Evolutionary conservation across 2,329 filamentous ascomycete genomes (phyloP).

Genomic region (Colletotrichum caudatum): DNA sequence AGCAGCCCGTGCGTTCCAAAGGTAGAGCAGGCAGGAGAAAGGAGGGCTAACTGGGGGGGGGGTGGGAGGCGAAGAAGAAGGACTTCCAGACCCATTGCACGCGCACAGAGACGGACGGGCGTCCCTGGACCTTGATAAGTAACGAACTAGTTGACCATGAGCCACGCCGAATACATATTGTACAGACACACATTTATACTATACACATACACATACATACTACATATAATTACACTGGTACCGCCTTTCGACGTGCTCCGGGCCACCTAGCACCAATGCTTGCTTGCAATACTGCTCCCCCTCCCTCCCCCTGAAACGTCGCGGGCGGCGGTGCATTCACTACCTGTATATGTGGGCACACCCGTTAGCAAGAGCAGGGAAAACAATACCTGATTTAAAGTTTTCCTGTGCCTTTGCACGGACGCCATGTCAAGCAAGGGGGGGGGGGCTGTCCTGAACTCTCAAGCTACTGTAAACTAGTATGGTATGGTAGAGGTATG

Average conservation of each 20-base stretch:
- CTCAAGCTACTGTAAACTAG: background rate
- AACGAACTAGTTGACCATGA: background rate
- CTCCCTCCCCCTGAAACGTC: slow-evolving; percentile 38
- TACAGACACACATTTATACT: too few relatives aligned
- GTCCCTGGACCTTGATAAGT: background rate
- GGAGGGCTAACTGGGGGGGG: background rate
- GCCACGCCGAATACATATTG: too few relatives aligned
- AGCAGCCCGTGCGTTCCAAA: slow-evolving; percentile 23
- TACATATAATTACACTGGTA: background rate
- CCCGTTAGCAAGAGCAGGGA: slow-evolving; percentile 12
- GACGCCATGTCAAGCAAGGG: slow-evolving; percentile 16
- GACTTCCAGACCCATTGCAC: background rate
- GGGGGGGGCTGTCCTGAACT: background rate
- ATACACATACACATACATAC: too few relatives aligned
- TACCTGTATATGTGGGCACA: slow-evolving; percentile 3
- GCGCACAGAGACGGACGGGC: background rate
- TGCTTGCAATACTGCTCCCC: slow-evolving; percentile 31
- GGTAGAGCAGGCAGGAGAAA: background rate
- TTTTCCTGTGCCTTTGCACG: slow-evolving; percentile 26
- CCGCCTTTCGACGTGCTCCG: slow-evolving; percentile 17
- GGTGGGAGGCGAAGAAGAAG: too few relatives aligned
- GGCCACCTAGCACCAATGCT: slow-evolving; percentile 4
- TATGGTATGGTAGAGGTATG: too few relatives aligned
- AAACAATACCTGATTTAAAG: slow-evolving; percentile 31
- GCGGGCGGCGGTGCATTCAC: slow-evolving; percentile 18